These are phyloP conservation scores for Blastobotrys elegans DNA, from an alignment of 1,139 yeast genomes.

Conservation along the genomic window DNA sequence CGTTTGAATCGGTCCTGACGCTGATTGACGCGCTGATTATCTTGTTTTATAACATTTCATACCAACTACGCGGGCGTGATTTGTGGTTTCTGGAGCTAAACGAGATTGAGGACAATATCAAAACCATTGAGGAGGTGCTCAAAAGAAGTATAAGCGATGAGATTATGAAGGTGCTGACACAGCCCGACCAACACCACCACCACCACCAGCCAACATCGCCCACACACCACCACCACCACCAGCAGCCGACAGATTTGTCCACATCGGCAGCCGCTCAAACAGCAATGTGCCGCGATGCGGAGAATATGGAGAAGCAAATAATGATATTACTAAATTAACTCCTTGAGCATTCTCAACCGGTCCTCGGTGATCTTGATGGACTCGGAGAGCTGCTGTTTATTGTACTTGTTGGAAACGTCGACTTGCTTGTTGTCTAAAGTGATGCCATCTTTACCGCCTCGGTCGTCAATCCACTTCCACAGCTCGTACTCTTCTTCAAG, in stretches of 20 bases:
- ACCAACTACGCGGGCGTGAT: slow-evolving; percentile 11
- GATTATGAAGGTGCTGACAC: not conserved
- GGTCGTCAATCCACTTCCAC: slow-evolving; percentile 78
- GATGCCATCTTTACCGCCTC: slow-evolving; percentile 33
- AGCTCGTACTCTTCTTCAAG: slow-evolving; percentile 56
- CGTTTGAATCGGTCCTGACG: slow-evolving; percentile 18
- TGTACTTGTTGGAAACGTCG: slow-evolving; percentile 26
- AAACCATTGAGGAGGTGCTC: slow-evolving; percentile 12
- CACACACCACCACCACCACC: not conserved
- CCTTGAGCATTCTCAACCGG: slow-evolving; percentile 42
- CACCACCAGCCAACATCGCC: not conserved
- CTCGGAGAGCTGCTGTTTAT: slow-evolving; percentile 50
- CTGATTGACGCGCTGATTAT: slow-evolving; percentile 17
- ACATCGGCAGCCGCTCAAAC: slow-evolving; percentile 4
- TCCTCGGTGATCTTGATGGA: slow-evolving; percentile 51
- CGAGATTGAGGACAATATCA: slow-evolving; percentile 12
- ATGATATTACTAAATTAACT: not conserved
- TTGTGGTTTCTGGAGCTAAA: slow-evolving; percentile 12
- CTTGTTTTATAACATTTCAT: slow-evolving; percentile 14
- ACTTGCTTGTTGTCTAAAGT: not conserved
- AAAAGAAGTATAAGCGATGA: slow-evolving; percentile 7
- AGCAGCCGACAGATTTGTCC: not conserved
- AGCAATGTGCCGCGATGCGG: slow-evolving; percentile 3
- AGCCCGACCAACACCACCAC: not conserved
- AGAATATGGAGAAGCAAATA: slow-evolving; percentile 6